These are phyloP conservation scores for slime mould (Dictyostelium discoideum) DNA, from an alignment of 78 protist genomes.

Conservation along the genomic window DNA sequence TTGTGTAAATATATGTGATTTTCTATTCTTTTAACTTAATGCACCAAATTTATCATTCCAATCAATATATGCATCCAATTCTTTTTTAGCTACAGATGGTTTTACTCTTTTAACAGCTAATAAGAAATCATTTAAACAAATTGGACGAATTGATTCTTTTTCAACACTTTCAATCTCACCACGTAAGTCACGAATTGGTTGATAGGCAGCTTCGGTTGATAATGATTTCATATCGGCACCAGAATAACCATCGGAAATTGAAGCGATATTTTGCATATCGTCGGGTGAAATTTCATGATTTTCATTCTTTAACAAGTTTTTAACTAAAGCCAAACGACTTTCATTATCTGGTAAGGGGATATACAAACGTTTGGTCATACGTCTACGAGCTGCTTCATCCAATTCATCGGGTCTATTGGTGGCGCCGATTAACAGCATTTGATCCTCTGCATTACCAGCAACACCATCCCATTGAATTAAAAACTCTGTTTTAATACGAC, in stretches of 20 bases:
- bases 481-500: constrained; percentile 90
- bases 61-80: constrained; percentile 25
- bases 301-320: constrained; percentile 8
- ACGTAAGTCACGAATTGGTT: constrained; percentile 79
- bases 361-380: constrained; percentile 87
- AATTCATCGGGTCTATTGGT: constrained; percentile 93
- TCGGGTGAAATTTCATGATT: background rate
- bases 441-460: constrained; percentile 14
- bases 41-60: constrained; percentile 77
- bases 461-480: constrained; percentile 90
- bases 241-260: constrained; percentile 84
- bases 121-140: constrained; percentile 43
- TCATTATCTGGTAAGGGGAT: constrained; percentile 91
- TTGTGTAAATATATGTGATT: background rate
- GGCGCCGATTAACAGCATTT: constrained; percentile 75
- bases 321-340: constrained; percentile 18
- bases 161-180: background rate
- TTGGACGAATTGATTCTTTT: constrained; percentile 18
- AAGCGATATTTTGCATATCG: background rate
- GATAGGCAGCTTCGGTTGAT: constrained; percentile 90
- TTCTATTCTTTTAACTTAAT: background rate
- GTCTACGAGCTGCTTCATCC: constrained; percentile 95
- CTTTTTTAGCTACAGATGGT: constrained; percentile 65
- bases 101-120: constrained; percentile 13
- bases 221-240: constrained; percentile 89